A percentile compares a stretch with the other conserved stretches of the same genome.
phyloP scores from a whole-genome alignment of 2,329 filamentous ascomycete species.

The Trichophyton benhamiae region DNA sequence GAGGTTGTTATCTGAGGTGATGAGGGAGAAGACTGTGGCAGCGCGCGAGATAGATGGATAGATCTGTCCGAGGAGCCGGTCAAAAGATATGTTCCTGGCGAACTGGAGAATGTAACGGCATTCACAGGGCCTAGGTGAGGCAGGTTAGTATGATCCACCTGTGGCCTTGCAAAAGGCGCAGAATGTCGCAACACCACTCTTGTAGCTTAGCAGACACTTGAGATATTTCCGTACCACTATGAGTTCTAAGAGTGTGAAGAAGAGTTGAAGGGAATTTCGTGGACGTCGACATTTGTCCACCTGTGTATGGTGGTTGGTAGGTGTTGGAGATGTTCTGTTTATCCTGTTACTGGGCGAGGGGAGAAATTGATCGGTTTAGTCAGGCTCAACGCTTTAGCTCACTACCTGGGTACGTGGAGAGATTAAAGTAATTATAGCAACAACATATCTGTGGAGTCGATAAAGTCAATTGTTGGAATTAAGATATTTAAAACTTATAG shows the following conservation, averaged over 20 bases:
- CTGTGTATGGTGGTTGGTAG: not conserved
- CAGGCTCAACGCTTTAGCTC: not conserved
- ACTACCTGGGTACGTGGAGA: not conserved
- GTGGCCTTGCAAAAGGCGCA: not conserved
- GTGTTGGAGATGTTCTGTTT: not conserved
- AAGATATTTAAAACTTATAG: conserved; percentile 4
- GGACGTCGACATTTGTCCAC: conserved; percentile 18
- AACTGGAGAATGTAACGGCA: conserved; percentile 59
- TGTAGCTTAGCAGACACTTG: not conserved
- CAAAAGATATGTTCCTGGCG: conserved; percentile 64
- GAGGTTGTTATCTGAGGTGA: conserved; percentile 26
- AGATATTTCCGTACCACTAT: conserved; percentile 26
- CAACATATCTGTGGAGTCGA: not conserved
- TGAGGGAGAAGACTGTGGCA: conserved; percentile 25
- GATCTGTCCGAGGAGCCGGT: conserved; percentile 76
- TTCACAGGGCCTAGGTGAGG: conserved; percentile 51
- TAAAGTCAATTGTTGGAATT: conserved; percentile 6
- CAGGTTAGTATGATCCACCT: not conserved
- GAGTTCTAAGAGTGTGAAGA: conserved; percentile 34
- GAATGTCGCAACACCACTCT: not conserved
- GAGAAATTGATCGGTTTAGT: not conserved
- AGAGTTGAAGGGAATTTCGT: conserved; percentile 28
- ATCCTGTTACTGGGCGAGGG: no score
- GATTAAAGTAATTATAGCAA: not conserved
- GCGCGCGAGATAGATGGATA: conserved; percentile 69